Evolutionary conservation across 1,284 basidiomycete genomes (phyloP).

Genomic region (Fomitiporia mediterranea): DNA sequence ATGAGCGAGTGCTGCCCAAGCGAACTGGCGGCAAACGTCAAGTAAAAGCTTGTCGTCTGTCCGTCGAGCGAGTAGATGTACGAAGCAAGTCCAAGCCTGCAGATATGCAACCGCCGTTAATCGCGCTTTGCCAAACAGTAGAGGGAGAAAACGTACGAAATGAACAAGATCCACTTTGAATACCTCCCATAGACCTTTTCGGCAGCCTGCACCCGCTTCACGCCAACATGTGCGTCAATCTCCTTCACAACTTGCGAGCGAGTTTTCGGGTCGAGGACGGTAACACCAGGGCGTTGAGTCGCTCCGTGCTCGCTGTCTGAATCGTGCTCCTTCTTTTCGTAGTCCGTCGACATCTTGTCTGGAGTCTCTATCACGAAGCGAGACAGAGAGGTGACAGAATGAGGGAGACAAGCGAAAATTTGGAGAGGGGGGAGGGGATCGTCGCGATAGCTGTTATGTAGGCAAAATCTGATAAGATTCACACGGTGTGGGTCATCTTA

Average conservation of each 20-base stretch:
- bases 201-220: slow-evolving; percentile 47
- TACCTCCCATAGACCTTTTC: slow-evolving; percentile 48
- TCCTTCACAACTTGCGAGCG: neutral
- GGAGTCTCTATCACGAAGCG: too few species aligned
- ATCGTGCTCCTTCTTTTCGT: slow-evolving; percentile 1
- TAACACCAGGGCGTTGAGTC: neutral
- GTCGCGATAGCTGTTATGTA: too few species aligned
- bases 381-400: too few species aligned
- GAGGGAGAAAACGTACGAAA: slow-evolving; percentile 39
- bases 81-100: slow-evolving; percentile 59
- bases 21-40: slow-evolving; percentile 57
- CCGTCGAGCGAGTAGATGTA: slow-evolving; percentile 77
- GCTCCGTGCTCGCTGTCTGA: neutral
- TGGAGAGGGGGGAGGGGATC: too few species aligned
- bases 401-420: too few species aligned
- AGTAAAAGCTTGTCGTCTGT: slow-evolving; percentile 63
- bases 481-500: too few species aligned
- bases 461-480: too few species aligned
- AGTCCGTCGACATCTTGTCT: neutral
- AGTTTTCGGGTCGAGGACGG: neutral
- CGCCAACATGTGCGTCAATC: slow-evolving; percentile 41
- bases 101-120: too few species aligned
- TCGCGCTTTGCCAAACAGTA: neutral
- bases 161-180: slow-evolving; percentile 58
- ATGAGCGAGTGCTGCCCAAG: slow-evolving; percentile 59